Conservation (phyloP, 345 rosid species). For the Eucalyptus shirleyi region DNA sequence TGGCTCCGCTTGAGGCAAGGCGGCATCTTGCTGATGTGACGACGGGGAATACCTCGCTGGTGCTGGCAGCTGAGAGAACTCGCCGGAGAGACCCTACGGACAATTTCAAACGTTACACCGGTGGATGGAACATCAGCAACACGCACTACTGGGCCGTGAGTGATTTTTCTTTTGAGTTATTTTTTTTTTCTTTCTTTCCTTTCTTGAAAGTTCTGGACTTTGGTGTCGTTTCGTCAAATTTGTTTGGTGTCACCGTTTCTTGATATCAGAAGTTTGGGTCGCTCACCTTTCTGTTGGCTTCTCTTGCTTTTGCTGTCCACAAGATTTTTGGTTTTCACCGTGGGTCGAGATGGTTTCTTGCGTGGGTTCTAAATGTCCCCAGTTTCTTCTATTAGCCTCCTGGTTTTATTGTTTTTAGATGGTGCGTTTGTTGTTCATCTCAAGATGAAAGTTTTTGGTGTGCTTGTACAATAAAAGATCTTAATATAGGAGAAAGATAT, state of each 20-base stretch:
- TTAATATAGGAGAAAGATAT: not conserved
- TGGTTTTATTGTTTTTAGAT: not conserved
- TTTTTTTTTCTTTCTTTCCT: not conserved
- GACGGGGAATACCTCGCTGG: slow-evolving; percentile 28
- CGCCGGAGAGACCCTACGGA: slow-evolving; percentile 53
- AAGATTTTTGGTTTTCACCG: not conserved
- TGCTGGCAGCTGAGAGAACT: slow-evolving; percentile 72
- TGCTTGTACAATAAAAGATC: not conserved
- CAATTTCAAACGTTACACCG: slow-evolving; percentile 39
- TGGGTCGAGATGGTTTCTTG: not conserved
- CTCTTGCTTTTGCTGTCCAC: not conserved
- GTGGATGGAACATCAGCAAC: slow-evolving; percentile 92
- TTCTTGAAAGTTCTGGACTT: not conserved
- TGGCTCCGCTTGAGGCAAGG: slow-evolving; percentile 26
- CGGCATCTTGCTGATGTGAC: slow-evolving; percentile 51
- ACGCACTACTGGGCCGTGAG: slow-evolving; percentile 85
- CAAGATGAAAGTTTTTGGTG: not conserved
- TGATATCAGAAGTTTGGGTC: not conserved
- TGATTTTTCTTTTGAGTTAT: not conserved
- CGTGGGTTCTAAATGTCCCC: not conserved
- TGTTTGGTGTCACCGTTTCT: not conserved
- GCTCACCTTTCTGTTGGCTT: not conserved
- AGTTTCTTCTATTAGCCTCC: not conserved
- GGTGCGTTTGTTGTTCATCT: not conserved
- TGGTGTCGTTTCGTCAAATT: not conserved